Evolutionary conservation across 148 eudicot genomes (phyloP), one percentile per base, ranked within the genome.

Genomic region (Persicaria tinctoria): DNA sequence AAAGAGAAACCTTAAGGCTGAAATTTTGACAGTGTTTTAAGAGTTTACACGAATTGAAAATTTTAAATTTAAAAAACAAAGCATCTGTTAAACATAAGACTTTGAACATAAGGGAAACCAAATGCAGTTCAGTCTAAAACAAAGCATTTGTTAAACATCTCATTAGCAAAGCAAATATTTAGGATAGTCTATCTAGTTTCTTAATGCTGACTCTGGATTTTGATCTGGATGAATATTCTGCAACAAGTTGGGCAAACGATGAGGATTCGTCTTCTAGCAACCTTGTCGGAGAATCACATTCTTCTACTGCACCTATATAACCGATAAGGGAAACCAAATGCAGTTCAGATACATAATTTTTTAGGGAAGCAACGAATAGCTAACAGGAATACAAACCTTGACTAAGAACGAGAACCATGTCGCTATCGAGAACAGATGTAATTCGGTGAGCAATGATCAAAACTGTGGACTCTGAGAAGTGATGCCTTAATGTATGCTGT

Each of bases 211-310:
- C 27, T 23, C 23, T 79, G 60, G 84, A 75, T 23, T 50, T 74
- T 5, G 80, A 76, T 46, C 86, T 79, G 1, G 87, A 74, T 6
- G 83, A 57, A 70, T 85, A 82, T 72, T 85, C 97, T 4, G 94
- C 90, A 13, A 93, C 94, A 6, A 93, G 94, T 84, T 88, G 88
- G 0, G 98, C 78, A 63, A 93, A 93, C 5, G 83, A 84, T 5
- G 97, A 89, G 0, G 90, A 84, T 70, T 82, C 85, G 32, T 91
- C 75, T 53, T 88, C 89, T 0, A 93, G 83, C 87, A 91, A 81
- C 78, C 72, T 89, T 73, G 69, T 51, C 1, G 98, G 97, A 45
- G 89, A 51, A 72, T 91, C 94, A 55, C 84, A 91, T 81, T 93
- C 98, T 68, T 80, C 81, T 0, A 85, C 80, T 0, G 76, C 62